Percentiles rank a stretch among this genome's conserved stretches.
Conservation (phyloP, 2,329 filamentous ascomycete species). For the Didymella segeticola region DNA sequence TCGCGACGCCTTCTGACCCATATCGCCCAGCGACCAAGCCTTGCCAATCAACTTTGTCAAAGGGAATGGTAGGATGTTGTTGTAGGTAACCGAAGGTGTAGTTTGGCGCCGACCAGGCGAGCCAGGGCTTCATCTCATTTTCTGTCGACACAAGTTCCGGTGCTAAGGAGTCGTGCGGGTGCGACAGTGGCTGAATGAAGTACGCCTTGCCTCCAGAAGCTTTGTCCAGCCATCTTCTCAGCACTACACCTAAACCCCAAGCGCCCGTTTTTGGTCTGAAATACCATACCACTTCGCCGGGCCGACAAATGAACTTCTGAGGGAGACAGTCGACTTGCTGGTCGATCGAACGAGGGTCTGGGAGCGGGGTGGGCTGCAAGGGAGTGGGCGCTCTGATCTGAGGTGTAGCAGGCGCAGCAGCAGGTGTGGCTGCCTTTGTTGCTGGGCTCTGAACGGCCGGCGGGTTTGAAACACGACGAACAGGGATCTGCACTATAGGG, state of each 20-base stretch:
- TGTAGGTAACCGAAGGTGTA: slow-evolving; percentile 57
- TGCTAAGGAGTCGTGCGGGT: slow-evolving; percentile 50
- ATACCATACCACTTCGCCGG: slow-evolving; percentile 65
- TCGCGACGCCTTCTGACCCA: slow-evolving; percentile 55
- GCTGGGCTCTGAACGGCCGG: slow-evolving; percentile 33
- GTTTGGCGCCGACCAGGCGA: slow-evolving; percentile 64
- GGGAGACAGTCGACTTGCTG: slow-evolving; percentile 59
- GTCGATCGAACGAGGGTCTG: slow-evolving; percentile 52
- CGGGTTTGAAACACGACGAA: slow-evolving; percentile 29
- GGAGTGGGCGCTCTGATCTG: slow-evolving; percentile 33
- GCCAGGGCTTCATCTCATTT: slow-evolving; percentile 60
- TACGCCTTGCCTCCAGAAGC: slow-evolving; percentile 45
- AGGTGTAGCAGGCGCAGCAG: slow-evolving; percentile 19
- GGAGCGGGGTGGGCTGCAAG: slow-evolving; percentile 47
- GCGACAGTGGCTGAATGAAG: slow-evolving; percentile 58
- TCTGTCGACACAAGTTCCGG: slow-evolving; percentile 54
- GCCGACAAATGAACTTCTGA: slow-evolving; percentile 58
- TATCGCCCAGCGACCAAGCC: slow-evolving; percentile 52
- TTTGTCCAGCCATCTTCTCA: slow-evolving; percentile 53
- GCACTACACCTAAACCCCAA: slow-evolving; percentile 62
- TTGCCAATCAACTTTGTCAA: slow-evolving; percentile 61
- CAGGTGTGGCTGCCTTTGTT: slow-evolving; percentile 28
- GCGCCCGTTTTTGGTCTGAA: slow-evolving; percentile 53
- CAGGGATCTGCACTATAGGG: slow-evolving; percentile 37
- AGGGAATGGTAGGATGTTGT: slow-evolving; percentile 49